Conservation (phyloP, 2,329 filamentous ascomycete species). For the Coniochaeta hoffmannii region DNA sequence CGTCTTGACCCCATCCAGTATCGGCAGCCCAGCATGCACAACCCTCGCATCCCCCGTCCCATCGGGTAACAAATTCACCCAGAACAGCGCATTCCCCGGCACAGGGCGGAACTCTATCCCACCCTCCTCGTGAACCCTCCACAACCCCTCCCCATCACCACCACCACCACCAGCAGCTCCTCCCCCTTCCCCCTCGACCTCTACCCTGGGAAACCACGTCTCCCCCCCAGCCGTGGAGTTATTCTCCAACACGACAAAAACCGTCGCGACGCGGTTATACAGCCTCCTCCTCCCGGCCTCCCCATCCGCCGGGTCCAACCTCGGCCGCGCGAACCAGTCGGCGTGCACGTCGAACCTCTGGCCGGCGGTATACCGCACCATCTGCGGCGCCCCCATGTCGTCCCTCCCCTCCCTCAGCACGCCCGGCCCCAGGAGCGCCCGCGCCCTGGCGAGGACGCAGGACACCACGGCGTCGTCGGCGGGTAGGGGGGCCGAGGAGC, state of each 20-base stretch:
- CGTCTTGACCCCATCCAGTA: slow-evolving; percentile 29
- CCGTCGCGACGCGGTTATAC: slow-evolving; percentile 28
- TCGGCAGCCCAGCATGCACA: slow-evolving; percentile 31
- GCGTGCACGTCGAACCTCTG: slow-evolving; percentile 29
- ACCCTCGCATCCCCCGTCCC: slow-evolving; percentile 29
- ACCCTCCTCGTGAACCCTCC: slow-evolving; percentile 26
- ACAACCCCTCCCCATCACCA: slow-evolving; percentile 8
- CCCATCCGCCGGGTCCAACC: slow-evolving; percentile 11
- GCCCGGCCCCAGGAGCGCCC: slow-evolving; percentile 22
- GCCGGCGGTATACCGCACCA: slow-evolving; percentile 28
- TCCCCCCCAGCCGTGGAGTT: slow-evolving; percentile 25
- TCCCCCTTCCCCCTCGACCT: not conserved
- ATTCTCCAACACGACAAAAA: slow-evolving; percentile 28
- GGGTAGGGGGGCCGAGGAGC: slow-evolving; percentile 24
- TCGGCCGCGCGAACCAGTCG: slow-evolving; percentile 26
- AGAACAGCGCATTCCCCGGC: slow-evolving; percentile 32
- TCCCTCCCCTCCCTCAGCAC: slow-evolving; percentile 22
- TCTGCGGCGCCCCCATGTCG: slow-evolving; percentile 28
- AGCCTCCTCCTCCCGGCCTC: slow-evolving; percentile 13
- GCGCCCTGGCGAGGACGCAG: slow-evolving; percentile 26
- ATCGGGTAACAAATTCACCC: slow-evolving; percentile 32
- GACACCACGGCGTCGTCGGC: slow-evolving; percentile 19
- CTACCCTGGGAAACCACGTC: slow-evolving; percentile 29
- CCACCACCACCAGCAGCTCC: slow-evolving; percentile 7
- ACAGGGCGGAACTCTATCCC: slow-evolving; percentile 29